Conservation (phyloP, 2,329 filamentous ascomycete genomes). For the Trichoderma citrinoviride region DNA sequence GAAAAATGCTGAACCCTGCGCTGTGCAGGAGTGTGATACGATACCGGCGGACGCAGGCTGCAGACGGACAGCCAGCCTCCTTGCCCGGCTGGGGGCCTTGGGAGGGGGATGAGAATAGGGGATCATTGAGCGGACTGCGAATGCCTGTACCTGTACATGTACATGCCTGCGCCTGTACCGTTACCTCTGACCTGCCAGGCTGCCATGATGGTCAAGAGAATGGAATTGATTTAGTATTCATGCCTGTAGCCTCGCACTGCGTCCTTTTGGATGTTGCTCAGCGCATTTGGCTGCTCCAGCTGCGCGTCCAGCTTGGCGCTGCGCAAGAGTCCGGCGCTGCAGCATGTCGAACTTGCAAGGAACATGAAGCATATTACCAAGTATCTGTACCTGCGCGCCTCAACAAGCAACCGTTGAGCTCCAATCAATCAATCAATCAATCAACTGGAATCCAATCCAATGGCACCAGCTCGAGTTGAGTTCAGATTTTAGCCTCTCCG, state of each 20-base stretch:
- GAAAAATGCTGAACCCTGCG: not conserved
- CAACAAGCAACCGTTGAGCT: too few relatives aligned
- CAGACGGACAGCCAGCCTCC: slow-evolving; percentile 11
- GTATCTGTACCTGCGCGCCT: not conserved
- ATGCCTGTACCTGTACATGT: not conserved
- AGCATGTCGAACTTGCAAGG: too few relatives aligned
- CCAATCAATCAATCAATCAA: too few relatives aligned
- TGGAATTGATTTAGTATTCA: too few relatives aligned
- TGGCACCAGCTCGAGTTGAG: not conserved
- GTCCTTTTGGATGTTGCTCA: too few relatives aligned
- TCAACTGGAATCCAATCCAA: not conserved
- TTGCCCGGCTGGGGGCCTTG: not conserved
- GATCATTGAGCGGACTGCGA: slow-evolving; percentile 9
- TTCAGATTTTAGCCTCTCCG: not conserved
- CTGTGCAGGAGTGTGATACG: slow-evolving; percentile 17
- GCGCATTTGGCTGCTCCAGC: not conserved
- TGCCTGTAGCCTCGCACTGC: too few relatives aligned
- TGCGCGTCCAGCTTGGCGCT: not conserved
- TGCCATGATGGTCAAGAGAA: too few relatives aligned
- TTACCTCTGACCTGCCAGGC: too few relatives aligned
- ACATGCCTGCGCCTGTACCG: not conserved
- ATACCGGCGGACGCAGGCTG: slow-evolving; percentile 19
- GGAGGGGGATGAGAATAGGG: slow-evolving; percentile 19
- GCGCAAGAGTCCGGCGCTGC: not conserved
- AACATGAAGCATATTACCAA: too few relatives aligned